Evolutionary conservation across 2,329 filamentous ascomycete species (phyloP).

Genomic region (Chaetothyriales sp.): DNA sequence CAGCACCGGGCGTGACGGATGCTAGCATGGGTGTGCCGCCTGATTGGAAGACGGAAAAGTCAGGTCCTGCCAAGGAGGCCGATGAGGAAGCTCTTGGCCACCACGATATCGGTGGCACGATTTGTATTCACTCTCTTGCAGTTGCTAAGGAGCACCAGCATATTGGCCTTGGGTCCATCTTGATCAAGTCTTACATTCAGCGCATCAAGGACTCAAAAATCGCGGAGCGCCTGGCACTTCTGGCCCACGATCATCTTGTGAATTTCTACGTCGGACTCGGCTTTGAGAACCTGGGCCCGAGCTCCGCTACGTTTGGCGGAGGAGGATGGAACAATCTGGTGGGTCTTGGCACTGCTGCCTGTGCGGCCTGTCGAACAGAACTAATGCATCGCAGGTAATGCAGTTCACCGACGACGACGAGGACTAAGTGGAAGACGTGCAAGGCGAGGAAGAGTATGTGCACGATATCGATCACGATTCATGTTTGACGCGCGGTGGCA

Average conservation of each 20-base stretch:
- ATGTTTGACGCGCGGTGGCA: not conserved
- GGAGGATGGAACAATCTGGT: constrained; percentile 78
- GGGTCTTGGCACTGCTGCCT: constrained; percentile 17
- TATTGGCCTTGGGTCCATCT: constrained; percentile 57
- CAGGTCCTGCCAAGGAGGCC: constrained; percentile 17
- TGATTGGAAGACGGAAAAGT: constrained; percentile 45
- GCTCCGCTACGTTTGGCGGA: constrained; percentile 58
- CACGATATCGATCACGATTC: not conserved
- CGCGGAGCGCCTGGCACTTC: constrained; percentile 59
- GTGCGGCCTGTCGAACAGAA: not conserved
- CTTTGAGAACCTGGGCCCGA: constrained; percentile 56
- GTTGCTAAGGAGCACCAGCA: constrained; percentile 63
- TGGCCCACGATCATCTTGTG: constrained; percentile 62
- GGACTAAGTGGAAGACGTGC: not conserved
- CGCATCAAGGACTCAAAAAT: constrained; percentile 57
- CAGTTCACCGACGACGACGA: constrained; percentile 8
- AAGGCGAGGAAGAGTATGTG: not conserved
- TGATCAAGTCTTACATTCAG: constrained; percentile 65
- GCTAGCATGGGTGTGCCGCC: constrained; percentile 60
- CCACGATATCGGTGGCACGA: constrained; percentile 56
- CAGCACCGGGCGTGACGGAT: constrained; percentile 52
- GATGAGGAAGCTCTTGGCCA: constrained; percentile 47
- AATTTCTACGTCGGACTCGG: constrained; percentile 64
- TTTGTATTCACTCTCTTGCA: constrained; percentile 71
- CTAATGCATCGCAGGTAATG: constrained; percentile 2